Evolutionary conservation across 2,329 filamentous ascomycete species (phyloP).

Genomic region (Setomelanomma holmii): DNA sequence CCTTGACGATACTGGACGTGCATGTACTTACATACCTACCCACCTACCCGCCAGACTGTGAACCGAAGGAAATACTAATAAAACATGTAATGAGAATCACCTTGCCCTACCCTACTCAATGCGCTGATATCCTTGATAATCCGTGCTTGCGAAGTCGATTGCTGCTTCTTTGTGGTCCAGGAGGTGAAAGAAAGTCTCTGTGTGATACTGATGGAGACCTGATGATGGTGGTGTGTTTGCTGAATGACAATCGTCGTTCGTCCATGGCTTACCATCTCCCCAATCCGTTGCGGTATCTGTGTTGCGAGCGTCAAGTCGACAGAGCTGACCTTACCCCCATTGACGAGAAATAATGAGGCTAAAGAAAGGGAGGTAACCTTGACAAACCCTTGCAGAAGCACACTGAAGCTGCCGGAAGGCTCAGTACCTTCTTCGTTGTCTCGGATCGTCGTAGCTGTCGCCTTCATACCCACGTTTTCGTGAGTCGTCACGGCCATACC

Average conservation of each 20-base stretch:
- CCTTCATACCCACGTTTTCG: constrained; percentile 66
- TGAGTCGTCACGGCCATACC: constrained; percentile 47
- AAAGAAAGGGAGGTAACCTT: constrained; percentile 46
- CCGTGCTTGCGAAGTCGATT: too few relatives aligned
- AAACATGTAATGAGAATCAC: constrained; percentile 29
- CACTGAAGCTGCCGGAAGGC: constrained; percentile 23
- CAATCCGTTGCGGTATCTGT: constrained; percentile 16
- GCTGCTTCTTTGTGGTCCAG: background rate
- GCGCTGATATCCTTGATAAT: too few relatives aligned
- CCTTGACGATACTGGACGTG: constrained; percentile 21
- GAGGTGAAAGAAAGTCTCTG: background rate
- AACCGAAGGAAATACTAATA: constrained; percentile 21
- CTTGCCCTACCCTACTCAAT: constrained; percentile 33
- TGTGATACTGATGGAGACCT: background rate
- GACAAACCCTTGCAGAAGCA: constrained; percentile 46
- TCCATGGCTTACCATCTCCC: constrained; percentile 33
- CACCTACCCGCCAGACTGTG: constrained; percentile 8
- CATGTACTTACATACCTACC: constrained; percentile 43
- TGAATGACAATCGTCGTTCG: constrained; percentile 1
- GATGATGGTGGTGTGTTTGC: background rate
- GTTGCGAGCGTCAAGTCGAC: constrained; percentile 24
- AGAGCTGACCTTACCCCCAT: constrained; percentile 45
- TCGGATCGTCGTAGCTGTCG: constrained; percentile 78
- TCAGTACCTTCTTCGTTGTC: constrained; percentile 67
- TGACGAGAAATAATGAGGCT: constrained; percentile 40